Conservation (phyloP, 352 stramenopile genomes). For the Saprolegnia parasitica region DNA sequence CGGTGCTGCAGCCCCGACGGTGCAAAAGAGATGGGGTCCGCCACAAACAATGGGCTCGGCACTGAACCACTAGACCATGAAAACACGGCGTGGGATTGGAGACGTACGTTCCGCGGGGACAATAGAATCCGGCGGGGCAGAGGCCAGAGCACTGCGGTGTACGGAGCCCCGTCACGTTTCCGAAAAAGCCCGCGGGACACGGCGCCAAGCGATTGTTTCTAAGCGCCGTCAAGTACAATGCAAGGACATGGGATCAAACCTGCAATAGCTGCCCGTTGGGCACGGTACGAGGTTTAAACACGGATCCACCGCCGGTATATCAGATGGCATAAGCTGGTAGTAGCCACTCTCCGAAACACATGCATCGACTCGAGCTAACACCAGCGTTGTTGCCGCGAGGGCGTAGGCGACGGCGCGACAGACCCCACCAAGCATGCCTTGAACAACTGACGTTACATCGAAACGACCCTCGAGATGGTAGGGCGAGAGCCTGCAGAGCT, state of each 20-base stretch:
- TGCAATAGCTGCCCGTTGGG: conserved; percentile 2
- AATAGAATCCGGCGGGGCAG: conserved; percentile 65
- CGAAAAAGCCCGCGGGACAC: conserved; percentile 65
- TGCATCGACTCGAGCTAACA: too few relatives aligned
- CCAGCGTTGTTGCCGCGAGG: too few relatives aligned
- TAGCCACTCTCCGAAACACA: too few relatives aligned
- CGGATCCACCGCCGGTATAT: too few relatives aligned
- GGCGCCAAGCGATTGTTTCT: conserved; percentile 26
- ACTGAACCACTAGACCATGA: neutral
- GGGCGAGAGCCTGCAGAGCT: too few relatives aligned
- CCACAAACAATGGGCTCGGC: conserved; percentile 43
- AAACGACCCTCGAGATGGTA: too few relatives aligned
- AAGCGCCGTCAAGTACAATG: neutral
- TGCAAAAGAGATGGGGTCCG: conserved; percentile 46
- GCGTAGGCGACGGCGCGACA: too few relatives aligned
- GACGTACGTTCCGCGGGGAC: conserved; percentile 38
- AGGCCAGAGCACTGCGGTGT: conserved; percentile 44
- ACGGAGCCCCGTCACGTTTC: conserved; percentile 38
- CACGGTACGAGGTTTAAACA: neutral
- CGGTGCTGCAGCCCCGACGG: conserved; percentile 40
- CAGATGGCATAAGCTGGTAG: too few relatives aligned
- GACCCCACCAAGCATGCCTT: too few relatives aligned
- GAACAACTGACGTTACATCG: too few relatives aligned
- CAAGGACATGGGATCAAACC: neutral
- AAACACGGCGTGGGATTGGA: neutral